A percentile compares a stretch with the other conserved stretches of the same genome.
phyloP scores from a whole-genome alignment of 1,284 basidiomycete genomes.

The Phylloboletellus chloephorus region DNA sequence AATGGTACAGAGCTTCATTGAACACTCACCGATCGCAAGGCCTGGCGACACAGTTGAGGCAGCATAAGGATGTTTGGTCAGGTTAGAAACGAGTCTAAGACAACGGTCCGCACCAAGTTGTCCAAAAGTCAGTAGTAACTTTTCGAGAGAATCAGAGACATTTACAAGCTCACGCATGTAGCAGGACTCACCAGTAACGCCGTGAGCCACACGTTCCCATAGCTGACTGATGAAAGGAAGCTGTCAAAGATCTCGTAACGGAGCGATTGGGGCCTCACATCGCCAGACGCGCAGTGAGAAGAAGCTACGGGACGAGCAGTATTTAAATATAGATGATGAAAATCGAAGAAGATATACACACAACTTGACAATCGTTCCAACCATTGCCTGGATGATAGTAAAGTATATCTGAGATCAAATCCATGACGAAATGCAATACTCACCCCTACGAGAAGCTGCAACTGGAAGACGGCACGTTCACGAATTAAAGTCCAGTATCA shows the following conservation, averaged over 20 bases:
- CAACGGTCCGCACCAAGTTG: constrained; percentile 39
- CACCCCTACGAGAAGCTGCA: constrained; percentile 55
- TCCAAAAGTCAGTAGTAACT: constrained; percentile 44
- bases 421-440: constrained; percentile 23
- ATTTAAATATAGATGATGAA: background rate
- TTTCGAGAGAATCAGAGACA: constrained; percentile 5
- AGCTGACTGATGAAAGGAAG: constrained; percentile 45
- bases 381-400: constrained; percentile 40
- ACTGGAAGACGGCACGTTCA: constrained; percentile 30
- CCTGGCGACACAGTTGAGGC: constrained; percentile 6
- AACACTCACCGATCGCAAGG: constrained; percentile 17
- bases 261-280: constrained; percentile 40
- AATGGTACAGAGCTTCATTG: background rate
- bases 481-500: background rate
- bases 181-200: constrained; percentile 45
- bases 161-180: background rate
- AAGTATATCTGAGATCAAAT: background rate
- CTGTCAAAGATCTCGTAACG: background rate
- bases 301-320: constrained; percentile 36
- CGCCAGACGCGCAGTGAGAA: constrained; percentile 65
- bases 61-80: background rate
- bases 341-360: constrained; percentile 32
- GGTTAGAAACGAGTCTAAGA: constrained; percentile 4
- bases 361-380: constrained; percentile 59
- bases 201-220: constrained; percentile 50